These are phyloP conservation scores for Poronia punctata DNA, from an alignment of 495 filamentous ascomycete species.

Conservation along the genomic window DNA sequence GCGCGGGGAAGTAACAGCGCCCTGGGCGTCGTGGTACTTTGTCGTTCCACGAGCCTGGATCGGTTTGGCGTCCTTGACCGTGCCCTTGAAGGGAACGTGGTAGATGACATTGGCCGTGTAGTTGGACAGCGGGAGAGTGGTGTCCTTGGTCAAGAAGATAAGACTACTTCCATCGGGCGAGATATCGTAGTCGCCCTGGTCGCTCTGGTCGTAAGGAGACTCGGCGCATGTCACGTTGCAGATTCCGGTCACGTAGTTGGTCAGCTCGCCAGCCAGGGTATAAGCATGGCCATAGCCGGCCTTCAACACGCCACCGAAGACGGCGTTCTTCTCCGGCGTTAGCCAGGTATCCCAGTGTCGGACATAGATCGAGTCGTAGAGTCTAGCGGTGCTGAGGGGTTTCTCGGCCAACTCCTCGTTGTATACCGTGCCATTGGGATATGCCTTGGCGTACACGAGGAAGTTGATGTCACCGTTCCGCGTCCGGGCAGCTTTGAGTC, in stretches of 20 bases:
- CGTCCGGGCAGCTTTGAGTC: constrained; percentile 54
- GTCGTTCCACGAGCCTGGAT: constrained; percentile 23
- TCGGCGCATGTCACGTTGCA: constrained; percentile 43
- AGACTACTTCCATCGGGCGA: constrained; percentile 38
- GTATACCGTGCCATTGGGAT: constrained; percentile 51
- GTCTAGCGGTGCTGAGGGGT: constrained; percentile 42
- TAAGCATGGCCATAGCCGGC: constrained; percentile 26
- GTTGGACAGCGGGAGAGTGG: constrained; percentile 54
- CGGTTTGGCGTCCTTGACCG: constrained; percentile 20
- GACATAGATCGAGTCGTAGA: constrained; percentile 52
- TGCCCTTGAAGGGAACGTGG: constrained; percentile 43
- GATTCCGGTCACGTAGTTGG: constrained; percentile 44
- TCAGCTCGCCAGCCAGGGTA: constrained; percentile 30
- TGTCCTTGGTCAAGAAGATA: constrained; percentile 67
- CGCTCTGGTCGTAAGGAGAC: constrained; percentile 31
- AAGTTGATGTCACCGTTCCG: constrained; percentile 54
- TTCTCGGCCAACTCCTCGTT: constrained; percentile 42
- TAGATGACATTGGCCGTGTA: constrained; percentile 61
- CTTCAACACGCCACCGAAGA: constrained; percentile 56
- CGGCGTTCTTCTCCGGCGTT: constrained; percentile 51
- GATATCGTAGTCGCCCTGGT: constrained; percentile 36
- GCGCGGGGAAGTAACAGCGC: constrained; percentile 58
- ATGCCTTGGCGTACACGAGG: constrained; percentile 51
- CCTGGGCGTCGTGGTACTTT: constrained; percentile 44
- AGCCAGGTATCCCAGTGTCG: constrained; percentile 57